Percentiles rank a stretch among this genome's conserved stretches.
Conservation (phyloP, 2,329 filamentous ascomycete species). For the Sclerotinia trifoliorum region DNA sequence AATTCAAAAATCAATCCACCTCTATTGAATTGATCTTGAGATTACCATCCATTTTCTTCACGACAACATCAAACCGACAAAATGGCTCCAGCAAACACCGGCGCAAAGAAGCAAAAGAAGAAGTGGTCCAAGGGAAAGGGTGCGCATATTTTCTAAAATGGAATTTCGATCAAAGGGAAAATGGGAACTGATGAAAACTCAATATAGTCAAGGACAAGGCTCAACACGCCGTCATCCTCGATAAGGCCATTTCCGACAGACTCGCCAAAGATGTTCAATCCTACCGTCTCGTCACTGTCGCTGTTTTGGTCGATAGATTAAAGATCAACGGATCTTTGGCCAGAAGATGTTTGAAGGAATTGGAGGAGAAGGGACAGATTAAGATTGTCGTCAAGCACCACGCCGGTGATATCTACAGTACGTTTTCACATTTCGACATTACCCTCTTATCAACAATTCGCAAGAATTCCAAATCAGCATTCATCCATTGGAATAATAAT, state of each 20-base stretch:
- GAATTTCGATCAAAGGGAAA: neutral
- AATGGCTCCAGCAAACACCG: slow-evolving; percentile 55
- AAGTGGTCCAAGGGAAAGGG: slow-evolving; percentile 60
- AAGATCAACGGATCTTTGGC: slow-evolving; percentile 99
- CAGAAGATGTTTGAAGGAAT: slow-evolving; percentile 81
- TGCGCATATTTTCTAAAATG: slow-evolving; percentile 40
- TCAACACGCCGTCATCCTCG: slow-evolving; percentile 97
- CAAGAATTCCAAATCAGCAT: neutral
- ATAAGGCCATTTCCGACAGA: slow-evolving; percentile 96
- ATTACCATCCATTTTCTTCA: slow-evolving; percentile 17
- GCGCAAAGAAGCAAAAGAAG: slow-evolving; percentile 80
- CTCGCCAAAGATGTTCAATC: slow-evolving; percentile 99
- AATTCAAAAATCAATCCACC: slow-evolving; percentile 23
- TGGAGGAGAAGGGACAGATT: slow-evolving; percentile 98
- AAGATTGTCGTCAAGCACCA: slow-evolving; percentile 96
- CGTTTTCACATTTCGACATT: slow-evolving; percentile 36
- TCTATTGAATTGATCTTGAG: slow-evolving; percentile 17
- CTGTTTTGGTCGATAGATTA: slow-evolving; percentile 97
- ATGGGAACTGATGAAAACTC: slow-evolving; percentile 14
- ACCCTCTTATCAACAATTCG: neutral
- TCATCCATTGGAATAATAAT: no score
- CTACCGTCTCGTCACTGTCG: slow-evolving; percentile 98
- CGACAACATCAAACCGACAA: slow-evolving; percentile 26
- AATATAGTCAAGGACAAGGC: slow-evolving; percentile 99
- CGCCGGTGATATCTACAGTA: slow-evolving; percentile 98